Evolutionary conservation across 257 asterid species (phyloP).

Genomic region (Nicotiana undulata): DNA sequence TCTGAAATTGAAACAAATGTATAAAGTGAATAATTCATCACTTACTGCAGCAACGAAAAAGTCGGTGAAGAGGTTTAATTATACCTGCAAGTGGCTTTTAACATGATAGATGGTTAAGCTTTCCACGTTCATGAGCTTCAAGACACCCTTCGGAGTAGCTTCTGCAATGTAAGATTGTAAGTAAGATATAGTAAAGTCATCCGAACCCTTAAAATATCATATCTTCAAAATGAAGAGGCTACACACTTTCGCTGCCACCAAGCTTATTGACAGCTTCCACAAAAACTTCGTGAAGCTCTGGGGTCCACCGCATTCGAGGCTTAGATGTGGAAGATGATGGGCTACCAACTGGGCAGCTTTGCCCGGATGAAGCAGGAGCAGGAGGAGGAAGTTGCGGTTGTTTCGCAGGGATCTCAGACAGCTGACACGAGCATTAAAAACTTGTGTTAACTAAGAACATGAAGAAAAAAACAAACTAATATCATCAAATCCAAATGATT

Average conservation of each 20-base stretch:
- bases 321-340: constrained; percentile 45
- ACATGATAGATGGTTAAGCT: constrained; percentile 75
- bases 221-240: constrained; percentile 5
- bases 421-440: constrained; percentile 26
- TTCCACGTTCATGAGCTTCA: constrained; percentile 73
- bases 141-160: constrained; percentile 79
- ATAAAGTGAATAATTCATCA: background rate
- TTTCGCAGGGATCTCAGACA: constrained; percentile 21
- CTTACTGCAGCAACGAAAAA: background rate
- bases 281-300: constrained; percentile 77
- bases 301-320: constrained; percentile 96
- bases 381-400: constrained; percentile 28
- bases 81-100: constrained; percentile 87
- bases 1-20: constrained; percentile 36
- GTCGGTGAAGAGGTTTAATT: background rate
- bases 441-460: background rate
- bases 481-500: background rate
- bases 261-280: constrained; percentile 73
- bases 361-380: constrained; percentile 20
- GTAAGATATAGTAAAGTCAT: background rate
- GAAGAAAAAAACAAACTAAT: background rate
- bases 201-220: background rate
- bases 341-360: constrained; percentile 30
- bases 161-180: background rate
- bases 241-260: constrained; percentile 76